Evolutionary conservation across 768 basidiomycete species (phyloP).

Genomic region (Arthromyces matolae): DNA sequence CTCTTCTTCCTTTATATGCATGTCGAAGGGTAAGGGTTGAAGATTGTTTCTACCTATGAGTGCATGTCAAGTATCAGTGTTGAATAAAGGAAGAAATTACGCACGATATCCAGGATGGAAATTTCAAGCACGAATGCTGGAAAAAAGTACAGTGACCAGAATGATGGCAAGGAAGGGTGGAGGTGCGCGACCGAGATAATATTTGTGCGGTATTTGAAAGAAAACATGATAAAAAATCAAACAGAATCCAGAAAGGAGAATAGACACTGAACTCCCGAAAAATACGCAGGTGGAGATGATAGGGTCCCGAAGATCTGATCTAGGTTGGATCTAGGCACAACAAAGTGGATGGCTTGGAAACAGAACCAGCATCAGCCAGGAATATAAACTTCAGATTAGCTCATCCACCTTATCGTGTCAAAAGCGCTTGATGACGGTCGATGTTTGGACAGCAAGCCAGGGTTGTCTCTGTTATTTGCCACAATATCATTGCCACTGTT

Average conservation of each 20-base stretch:
- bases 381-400: not conserved
- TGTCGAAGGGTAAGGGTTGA: no score
- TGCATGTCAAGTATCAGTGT: conserved; percentile 2
- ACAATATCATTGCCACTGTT: no score
- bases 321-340: conserved; percentile 39
- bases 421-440: no score
- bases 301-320: conserved; percentile 30
- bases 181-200: conserved; percentile 6
- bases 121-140: conserved; percentile 22
- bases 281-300: conserved; percentile 10
- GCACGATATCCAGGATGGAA: conserved; percentile 22
- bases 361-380: conserved; percentile 9
- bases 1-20: conserved; percentile 17
- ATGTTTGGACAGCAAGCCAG: no score
- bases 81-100: conserved; percentile 7
- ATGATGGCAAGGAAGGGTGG: conserved; percentile 10
- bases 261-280: conserved; percentile 16
- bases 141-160: conserved; percentile 23
- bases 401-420: conserved; percentile 1
- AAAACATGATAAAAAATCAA: conserved; percentile 10
- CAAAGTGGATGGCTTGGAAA: conserved; percentile 21
- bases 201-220: conserved; percentile 14
- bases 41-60: no score
- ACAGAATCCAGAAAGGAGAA: conserved; percentile 13
- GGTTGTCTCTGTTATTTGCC: no score